Evolutionary conservation across 352 stramenopile genomes (phyloP).

Genomic region (Nothophytophthora sp.): DNA sequence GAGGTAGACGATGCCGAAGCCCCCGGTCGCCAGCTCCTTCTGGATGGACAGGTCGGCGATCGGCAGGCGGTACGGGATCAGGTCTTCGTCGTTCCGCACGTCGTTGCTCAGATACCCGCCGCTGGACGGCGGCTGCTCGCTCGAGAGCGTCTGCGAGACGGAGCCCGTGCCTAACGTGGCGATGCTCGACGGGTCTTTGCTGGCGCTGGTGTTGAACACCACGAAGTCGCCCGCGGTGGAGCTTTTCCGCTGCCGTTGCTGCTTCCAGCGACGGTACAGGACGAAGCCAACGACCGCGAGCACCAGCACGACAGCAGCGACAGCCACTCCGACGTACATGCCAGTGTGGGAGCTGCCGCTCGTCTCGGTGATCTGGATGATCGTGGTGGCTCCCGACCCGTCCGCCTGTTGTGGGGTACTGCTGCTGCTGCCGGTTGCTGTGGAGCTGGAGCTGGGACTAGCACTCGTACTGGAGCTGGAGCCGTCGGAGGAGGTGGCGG

Average conservation of each 20-base stretch:
- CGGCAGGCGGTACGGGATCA: conserved; percentile 53
- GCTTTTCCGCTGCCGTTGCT: conserved; percentile 2
- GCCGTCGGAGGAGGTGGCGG: neutral
- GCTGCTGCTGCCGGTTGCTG: conserved; percentile 6
- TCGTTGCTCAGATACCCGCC: conserved; percentile 53
- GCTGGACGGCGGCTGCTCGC: conserved; percentile 14
- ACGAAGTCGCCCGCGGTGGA: conserved; percentile 3
- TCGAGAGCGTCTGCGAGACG: conserved; percentile 11
- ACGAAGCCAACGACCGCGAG: conserved; percentile 26
- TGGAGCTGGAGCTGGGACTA: conserved; percentile 1
- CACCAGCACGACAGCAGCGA: conserved; percentile 15
- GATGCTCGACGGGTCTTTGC: conserved; percentile 6
- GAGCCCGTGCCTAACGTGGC: conserved; percentile 8
- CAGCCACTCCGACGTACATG: conserved; percentile 17
- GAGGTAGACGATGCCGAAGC: conserved; percentile 58
- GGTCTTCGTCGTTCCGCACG: conserved; percentile 59
- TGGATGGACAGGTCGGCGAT: conserved; percentile 44
- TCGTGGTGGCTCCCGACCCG: conserved; percentile 8
- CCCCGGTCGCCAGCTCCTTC: conserved; percentile 41
- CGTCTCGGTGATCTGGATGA: conserved; percentile 5
- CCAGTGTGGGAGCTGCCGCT: conserved; percentile 21
- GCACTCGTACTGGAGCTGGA: conserved; percentile 12
- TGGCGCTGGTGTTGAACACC: neutral
- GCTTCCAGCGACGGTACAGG: conserved; percentile 18
- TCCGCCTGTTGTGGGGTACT: conserved; percentile 5